A percentile compares a stretch with the other conserved stretches of the same genome.
phyloP scores from a whole-genome alignment of 2,329 filamentous ascomycete species.

The Pseudogymnoascus sp. region DNA sequence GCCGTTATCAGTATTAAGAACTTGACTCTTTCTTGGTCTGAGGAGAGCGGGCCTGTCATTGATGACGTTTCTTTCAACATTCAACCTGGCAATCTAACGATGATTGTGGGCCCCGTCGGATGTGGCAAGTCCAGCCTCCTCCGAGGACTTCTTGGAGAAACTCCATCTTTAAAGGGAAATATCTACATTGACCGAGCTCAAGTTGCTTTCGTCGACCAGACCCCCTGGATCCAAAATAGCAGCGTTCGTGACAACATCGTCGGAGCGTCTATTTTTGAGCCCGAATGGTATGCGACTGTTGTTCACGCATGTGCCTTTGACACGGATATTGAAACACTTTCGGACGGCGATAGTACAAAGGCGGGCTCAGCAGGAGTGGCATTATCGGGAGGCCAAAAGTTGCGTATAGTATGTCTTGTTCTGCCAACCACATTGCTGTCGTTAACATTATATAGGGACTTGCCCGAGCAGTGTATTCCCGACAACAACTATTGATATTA shows the following conservation, averaged over 20 bases:
- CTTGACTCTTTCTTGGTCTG: constrained; percentile 21
- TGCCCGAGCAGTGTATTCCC: constrained; percentile 21
- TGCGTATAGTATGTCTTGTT: constrained; percentile 29
- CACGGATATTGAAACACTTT: constrained; percentile 28
- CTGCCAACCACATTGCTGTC: neutral
- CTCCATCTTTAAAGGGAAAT: constrained; percentile 13
- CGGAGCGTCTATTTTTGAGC: constrained; percentile 17
- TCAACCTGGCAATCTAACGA: neutral
- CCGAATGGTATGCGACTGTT: constrained; percentile 22
- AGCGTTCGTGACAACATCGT: constrained; percentile 25
- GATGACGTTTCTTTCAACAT: neutral
- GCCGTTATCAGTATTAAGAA: constrained; percentile 19
- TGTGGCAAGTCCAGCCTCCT: constrained; percentile 24
- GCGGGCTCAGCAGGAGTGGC: constrained; percentile 33
- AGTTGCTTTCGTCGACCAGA: constrained; percentile 18
- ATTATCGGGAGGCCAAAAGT: constrained; percentile 37
- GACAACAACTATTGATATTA: constrained; percentile 17
- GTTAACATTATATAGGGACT: constrained; percentile 22
- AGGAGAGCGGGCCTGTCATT: constrained; percentile 12
- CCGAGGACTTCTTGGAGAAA: constrained; percentile 21
- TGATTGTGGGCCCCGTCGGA: constrained; percentile 22
- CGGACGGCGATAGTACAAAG: constrained; percentile 28
- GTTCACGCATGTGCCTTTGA: constrained; percentile 30
- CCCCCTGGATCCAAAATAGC: constrained; percentile 18
- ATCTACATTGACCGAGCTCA: constrained; percentile 10